Conservation (phyloP, 2,329 filamentous ascomycete genomes). For the Talaromyces sp. region DNA sequence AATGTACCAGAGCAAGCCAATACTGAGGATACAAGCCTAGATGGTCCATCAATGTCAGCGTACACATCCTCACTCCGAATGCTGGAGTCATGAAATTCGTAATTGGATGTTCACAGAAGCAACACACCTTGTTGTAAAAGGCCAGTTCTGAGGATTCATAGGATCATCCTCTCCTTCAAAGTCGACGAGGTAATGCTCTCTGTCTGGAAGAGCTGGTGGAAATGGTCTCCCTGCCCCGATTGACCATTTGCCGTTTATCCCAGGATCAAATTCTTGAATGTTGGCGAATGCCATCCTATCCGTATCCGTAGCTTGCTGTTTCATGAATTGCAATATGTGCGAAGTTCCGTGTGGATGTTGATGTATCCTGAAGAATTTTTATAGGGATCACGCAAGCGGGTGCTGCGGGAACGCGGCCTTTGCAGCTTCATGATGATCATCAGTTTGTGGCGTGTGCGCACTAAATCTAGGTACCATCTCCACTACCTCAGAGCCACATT, state of each 20-base stretch:
- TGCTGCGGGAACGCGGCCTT: neutral
- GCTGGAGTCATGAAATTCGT: neutral
- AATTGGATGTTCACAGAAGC: neutral
- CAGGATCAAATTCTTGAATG: neutral
- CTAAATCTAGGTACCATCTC: too few species aligned
- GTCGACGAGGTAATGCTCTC: constrained; percentile 51
- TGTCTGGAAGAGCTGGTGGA: constrained; percentile 44
- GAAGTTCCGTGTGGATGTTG: neutral
- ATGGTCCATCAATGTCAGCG: neutral
- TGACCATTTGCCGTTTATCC: neutral
- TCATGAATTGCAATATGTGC: neutral
- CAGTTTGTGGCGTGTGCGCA: too few species aligned
- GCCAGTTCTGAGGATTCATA: constrained; percentile 50
- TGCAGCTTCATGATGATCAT: neutral
- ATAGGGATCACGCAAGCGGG: neutral
- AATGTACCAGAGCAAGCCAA: constrained; percentile 45
- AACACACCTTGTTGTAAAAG: constrained; percentile 39
- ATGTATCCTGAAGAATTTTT: neutral
- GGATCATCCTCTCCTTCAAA: constrained; percentile 50
- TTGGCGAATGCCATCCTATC: neutral
- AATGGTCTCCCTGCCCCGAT: constrained; percentile 36
- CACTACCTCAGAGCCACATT: too few species aligned
- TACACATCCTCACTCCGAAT: neutral
- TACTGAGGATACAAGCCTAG: constrained; percentile 21
- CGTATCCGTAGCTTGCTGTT: neutral